These are phyloP conservation scores for button mushroom (Agaricus bisporus) DNA, from an alignment of 768 basidiomycete genomes.

Conservation along the genomic window DNA sequence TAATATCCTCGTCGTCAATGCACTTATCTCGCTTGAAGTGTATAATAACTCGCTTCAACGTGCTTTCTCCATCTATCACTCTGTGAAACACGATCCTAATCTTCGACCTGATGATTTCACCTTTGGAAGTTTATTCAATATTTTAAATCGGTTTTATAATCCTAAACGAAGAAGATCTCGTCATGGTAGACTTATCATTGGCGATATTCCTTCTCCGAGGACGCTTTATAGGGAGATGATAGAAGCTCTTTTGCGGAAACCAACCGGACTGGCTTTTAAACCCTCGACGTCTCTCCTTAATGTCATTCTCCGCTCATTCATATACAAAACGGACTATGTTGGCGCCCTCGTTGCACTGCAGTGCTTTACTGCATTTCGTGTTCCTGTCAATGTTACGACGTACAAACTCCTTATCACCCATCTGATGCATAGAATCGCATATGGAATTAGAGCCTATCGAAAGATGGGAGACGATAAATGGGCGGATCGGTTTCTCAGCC, in stretches of 20 bases:
- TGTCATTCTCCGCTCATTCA: constrained; percentile 37
- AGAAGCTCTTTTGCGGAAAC: constrained; percentile 15
- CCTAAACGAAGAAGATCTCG: constrained; percentile 1
- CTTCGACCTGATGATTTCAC: constrained; percentile 1
- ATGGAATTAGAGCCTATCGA: not conserved
- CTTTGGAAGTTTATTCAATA: constrained; percentile 4
- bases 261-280: constrained; percentile 14
- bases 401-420: constrained; percentile 35
- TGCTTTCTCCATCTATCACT: constrained; percentile 5
- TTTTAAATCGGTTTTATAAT: constrained; percentile 4
- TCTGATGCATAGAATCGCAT: constrained; percentile 24
- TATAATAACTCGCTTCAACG: constrained; percentile 4
- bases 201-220: constrained; percentile 22
- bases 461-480: constrained; percentile 12
- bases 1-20: not conserved
- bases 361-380: constrained; percentile 21
- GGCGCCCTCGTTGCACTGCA: constrained; percentile 37
- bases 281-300: constrained; percentile 31
- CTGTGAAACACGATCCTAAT: not conserved
- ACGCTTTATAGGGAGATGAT: constrained; percentile 42
- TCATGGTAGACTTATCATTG: not conserved
- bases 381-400: constrained; percentile 28
- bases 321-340: constrained; percentile 39
- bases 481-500: constrained; percentile 24
- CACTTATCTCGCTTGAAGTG: constrained; percentile 7